A percentile compares a stretch with the other conserved stretches of the same genome.
Evolutionary conservation across 306 rosid species (phyloP).

Genomic region (Begonia loranthoides): DNA sequence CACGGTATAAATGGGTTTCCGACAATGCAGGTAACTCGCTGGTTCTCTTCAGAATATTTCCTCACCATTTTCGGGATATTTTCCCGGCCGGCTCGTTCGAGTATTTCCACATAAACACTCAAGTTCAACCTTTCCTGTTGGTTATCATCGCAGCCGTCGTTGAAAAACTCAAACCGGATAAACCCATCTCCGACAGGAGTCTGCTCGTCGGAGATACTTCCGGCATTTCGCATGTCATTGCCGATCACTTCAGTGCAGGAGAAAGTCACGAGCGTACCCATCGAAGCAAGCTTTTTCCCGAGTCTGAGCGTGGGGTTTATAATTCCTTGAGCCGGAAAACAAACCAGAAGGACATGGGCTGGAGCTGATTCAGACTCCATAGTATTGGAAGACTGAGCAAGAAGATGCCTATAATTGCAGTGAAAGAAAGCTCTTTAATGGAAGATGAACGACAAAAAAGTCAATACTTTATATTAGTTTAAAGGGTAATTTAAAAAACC

Average conservation of each 20-base stretch:
- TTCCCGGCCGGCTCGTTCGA: conserved; percentile 19
- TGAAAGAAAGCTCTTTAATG: too few relatives aligned
- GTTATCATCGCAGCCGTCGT: conserved; percentile 19
- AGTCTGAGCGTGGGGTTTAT: conserved; percentile 51
- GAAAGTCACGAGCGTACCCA: conserved; percentile 38
- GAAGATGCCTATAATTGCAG: too few relatives aligned
- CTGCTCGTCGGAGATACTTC: conserved; percentile 4
- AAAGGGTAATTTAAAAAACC: too few relatives aligned
- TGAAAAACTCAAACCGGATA: conserved; percentile 35
- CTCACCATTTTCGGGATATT: conserved; percentile 9
- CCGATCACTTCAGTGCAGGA: conserved; percentile 20
- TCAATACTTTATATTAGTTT: too few relatives aligned
- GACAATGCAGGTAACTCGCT: conserved; percentile 23
- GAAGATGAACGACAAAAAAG: too few relatives aligned
- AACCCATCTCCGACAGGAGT: conserved; percentile 21
- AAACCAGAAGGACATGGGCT: conserved; percentile 32
- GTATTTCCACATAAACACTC: conserved; percentile 15
- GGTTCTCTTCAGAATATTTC: conserved; percentile 5
- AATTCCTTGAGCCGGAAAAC: conserved; percentile 47
- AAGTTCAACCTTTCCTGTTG: background rate
- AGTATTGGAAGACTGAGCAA: background rate
- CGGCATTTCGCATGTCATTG: conserved; percentile 17
- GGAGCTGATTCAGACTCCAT: background rate
- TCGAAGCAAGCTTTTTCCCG: conserved; percentile 26
- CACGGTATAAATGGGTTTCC: conserved; percentile 45